These are phyloP conservation scores for Coelastrella sp. DNA, from an alignment of 139 green algal species.

Conservation along the genomic window DNA sequence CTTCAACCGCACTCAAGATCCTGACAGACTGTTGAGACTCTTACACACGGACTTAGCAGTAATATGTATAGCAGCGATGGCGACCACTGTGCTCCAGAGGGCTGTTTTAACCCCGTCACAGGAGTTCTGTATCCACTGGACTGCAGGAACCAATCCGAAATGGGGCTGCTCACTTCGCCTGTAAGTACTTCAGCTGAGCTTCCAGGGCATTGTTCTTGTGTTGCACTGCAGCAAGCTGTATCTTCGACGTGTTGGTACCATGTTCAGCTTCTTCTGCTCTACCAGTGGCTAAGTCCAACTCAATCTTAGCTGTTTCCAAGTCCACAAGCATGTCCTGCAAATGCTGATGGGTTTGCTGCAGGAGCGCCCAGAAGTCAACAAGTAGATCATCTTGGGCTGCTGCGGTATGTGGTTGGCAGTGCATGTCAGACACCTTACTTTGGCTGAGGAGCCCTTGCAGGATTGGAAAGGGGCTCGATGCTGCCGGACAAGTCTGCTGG, in stretches of 20 bases:
- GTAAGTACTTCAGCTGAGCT: neutral
- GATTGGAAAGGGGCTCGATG: neutral
- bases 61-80: too few species aligned
- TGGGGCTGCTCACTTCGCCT: conserved; percentile 12
- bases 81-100: too few species aligned
- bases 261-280: conserved; percentile 23
- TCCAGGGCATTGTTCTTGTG: conserved; percentile 1
- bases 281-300: conserved; percentile 19
- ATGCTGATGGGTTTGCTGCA: conserved; percentile 41
- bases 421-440: neutral
- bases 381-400: neutral
- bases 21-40: too few species aligned
- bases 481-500: neutral
- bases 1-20: too few species aligned
- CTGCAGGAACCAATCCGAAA: too few species aligned
- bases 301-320: conserved; percentile 33
- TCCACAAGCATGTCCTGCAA: conserved; percentile 46
- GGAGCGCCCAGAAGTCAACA: conserved; percentile 41
- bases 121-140: too few species aligned
- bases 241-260: neutral
- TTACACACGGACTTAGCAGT: too few species aligned
- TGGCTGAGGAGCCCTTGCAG: neutral
- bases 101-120: too few species aligned
- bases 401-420: neutral
- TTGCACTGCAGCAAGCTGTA: conserved; percentile 10